Percentiles rank a stretch among this genome's conserved stretches.
Evolutionary conservation across 2,329 filamentous ascomycete genomes (phyloP).

Genomic region (Colletotrichum costaricense): DNA sequence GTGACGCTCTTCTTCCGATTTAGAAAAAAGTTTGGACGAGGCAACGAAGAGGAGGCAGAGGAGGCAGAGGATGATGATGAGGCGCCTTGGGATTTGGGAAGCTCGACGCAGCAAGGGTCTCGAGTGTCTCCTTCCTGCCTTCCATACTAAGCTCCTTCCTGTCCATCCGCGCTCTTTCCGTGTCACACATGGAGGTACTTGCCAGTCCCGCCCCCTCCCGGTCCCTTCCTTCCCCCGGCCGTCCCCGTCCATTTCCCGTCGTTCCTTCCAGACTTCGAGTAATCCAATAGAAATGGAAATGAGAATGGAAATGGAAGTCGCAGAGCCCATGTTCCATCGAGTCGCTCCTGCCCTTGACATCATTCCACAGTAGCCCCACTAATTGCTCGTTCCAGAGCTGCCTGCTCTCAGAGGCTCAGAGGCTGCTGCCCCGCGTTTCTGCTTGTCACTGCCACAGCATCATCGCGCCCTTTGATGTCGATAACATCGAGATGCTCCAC

Average conservation of each 20-base stretch:
- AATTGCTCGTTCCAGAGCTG: conserved; percentile 21
- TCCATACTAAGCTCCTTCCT: not conserved
- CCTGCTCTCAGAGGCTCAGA: not conserved
- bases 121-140: conserved; percentile 4
- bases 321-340: not conserved
- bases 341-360: conserved; percentile 21
- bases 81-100: not conserved
- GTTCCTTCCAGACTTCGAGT: not conserved
- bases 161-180: not conserved
- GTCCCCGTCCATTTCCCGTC: conserved; percentile 2
- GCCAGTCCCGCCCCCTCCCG: not conserved
- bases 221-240: not conserved
- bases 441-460: conserved; percentile 19
- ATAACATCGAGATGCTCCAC: conserved; percentile 25
- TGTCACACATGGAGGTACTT: not conserved
- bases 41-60: not conserved
- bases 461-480: not conserved
- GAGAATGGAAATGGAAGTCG: not conserved
- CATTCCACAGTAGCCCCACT: conserved; percentile 17
- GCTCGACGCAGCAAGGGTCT: conserved; percentile 27
- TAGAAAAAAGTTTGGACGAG: not conserved
- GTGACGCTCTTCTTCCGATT: not conserved
- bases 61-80: not conserved
- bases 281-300: too few species aligned
- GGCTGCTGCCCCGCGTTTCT: not conserved